These are phyloP conservation scores for Closterium sp. DNA, from an alignment of 139 green algal genomes.

Conservation along the genomic window DNA sequence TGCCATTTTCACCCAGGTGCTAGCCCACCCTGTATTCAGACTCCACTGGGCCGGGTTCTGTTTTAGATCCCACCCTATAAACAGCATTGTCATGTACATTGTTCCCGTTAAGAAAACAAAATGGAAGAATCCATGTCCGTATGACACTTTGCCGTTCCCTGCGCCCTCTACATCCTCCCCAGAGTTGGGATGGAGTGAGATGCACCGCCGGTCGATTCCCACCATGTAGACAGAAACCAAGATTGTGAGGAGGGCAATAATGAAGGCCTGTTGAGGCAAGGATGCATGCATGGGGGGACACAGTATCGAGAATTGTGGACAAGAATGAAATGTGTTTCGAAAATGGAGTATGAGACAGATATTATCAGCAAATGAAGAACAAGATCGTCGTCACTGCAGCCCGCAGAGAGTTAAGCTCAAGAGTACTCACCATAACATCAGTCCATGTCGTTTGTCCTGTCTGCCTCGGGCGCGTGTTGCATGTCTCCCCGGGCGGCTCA, in stretches of 20 bases:
- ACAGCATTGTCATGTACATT: slow-evolving; percentile 96
- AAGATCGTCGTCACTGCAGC: too few species aligned
- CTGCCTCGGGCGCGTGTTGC: slow-evolving; percentile 35
- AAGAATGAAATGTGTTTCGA: too few species aligned
- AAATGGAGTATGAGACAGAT: too few species aligned
- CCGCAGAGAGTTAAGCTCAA: too few species aligned
- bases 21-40: background rate
- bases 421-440: slow-evolving; percentile 9
- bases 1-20: background rate
- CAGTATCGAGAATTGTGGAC: too few species aligned
- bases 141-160: slow-evolving; percentile 26
- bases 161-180: background rate
- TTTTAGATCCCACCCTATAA: slow-evolving; percentile 82
- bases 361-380: too few species aligned
- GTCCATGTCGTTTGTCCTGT: slow-evolving; percentile 15
- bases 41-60: slow-evolving; percentile 1
- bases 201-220: background rate
- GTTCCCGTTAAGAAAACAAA: slow-evolving; percentile 89
- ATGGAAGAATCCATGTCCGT: slow-evolving; percentile 84
- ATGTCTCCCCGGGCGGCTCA: slow-evolving; percentile 25
- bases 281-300: background rate
- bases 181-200: background rate
- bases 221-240: background rate
- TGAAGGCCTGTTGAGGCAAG: background rate
- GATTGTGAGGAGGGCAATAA: background rate